These are phyloP conservation scores for Cocos nucifera DNA, from an alignment of 176 grass and related monocot species.

Conservation along the genomic window DNA sequence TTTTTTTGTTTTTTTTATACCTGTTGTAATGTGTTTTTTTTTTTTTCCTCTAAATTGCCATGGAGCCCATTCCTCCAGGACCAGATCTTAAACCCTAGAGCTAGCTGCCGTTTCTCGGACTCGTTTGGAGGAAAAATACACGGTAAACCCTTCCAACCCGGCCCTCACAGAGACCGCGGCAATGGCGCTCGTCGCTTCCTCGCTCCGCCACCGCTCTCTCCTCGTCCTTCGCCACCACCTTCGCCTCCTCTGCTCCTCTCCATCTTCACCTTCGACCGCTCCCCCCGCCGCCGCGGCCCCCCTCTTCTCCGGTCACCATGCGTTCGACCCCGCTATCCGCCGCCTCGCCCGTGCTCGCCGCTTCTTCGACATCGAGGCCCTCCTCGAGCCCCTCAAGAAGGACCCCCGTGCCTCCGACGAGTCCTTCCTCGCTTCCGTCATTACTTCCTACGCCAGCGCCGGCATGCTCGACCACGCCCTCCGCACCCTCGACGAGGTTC, in stretches of 20 bases:
- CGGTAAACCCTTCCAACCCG: too few species aligned
- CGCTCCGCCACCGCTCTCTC: too few species aligned
- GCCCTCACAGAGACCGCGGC: too few species aligned
- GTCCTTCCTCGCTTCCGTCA: constrained; percentile 15
- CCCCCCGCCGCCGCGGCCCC: background rate
- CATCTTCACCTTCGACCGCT: background rate
- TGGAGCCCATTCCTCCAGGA: too few species aligned
- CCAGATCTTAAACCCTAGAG: too few species aligned
- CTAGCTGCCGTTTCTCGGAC: too few species aligned
- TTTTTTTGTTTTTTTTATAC: too few species aligned
- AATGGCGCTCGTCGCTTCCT: too few species aligned
- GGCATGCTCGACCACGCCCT: constrained; percentile 32
- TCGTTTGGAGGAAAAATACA: too few species aligned
- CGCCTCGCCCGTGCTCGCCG: constrained; percentile 22
- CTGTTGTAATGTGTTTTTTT: too few species aligned
- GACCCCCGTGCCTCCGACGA: constrained; percentile 10
- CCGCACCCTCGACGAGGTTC: constrained; percentile 15
- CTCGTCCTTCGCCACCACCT: too few species aligned
- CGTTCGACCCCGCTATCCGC: constrained; percentile 20
- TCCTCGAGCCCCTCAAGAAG: constrained; percentile 26
- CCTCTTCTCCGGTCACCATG: background rate
- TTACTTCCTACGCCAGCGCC: constrained; percentile 23
- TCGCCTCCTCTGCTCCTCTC: background rate
- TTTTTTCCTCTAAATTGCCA: too few species aligned
- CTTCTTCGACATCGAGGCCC: constrained; percentile 18